Base-by-base conservation (phyloP, 2,329 filamentous ascomycete genomes). In the Aureobasidium leucospermi region DNA sequence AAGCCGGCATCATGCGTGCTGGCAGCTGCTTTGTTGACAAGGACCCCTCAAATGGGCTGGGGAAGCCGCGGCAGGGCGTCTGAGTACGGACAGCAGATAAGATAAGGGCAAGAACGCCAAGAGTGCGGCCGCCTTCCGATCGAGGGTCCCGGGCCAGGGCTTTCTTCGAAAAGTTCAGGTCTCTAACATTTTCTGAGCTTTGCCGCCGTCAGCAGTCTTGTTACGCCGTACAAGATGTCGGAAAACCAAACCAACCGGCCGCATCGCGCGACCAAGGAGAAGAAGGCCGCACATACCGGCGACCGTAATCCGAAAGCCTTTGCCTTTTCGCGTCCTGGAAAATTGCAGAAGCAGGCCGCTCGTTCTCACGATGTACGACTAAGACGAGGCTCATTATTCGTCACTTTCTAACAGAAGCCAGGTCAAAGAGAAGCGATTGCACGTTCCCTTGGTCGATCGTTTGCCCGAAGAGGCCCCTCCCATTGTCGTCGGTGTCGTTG, bases 391-490 rank as follows among this genome's bases (percentile, higher is more conserved):
- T 11, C 9, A 13, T 19, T n/a, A 16, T 47, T 48, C 3, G 42
- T 32, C 39, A 36, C n/a, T 19, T 6, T 13, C 53, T 60, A 41
- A 63, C 43, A 32, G n/a, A 6, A 43, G 13, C 11, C 69, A 92
- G 88, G 86, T 96, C 74, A 94, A 90, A 81, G 95, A 99, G 76
- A 96, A 95, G 76, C 85, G 93, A 61, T 81, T 97, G 41, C 95
- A 99, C 80, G 94, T 99, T 16, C 94, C 94, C 46, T 88, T 96
- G 72, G 89, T 97, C 76, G 94, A 99, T 79, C 87, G 95, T 66
- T 80, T 97, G 31, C 93, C 94, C 65, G 93, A 97, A 75, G 94
- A 97, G 77, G 89, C 94, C 15, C 92, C 94, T 29, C 94, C 94
- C 61, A 85, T 95, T 61, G 85, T 99, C 60, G 93, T 97, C 67